Evolutionary conservation across 352 stramenopile genomes (phyloP).

Genomic region (Pythium dissimile): DNA sequence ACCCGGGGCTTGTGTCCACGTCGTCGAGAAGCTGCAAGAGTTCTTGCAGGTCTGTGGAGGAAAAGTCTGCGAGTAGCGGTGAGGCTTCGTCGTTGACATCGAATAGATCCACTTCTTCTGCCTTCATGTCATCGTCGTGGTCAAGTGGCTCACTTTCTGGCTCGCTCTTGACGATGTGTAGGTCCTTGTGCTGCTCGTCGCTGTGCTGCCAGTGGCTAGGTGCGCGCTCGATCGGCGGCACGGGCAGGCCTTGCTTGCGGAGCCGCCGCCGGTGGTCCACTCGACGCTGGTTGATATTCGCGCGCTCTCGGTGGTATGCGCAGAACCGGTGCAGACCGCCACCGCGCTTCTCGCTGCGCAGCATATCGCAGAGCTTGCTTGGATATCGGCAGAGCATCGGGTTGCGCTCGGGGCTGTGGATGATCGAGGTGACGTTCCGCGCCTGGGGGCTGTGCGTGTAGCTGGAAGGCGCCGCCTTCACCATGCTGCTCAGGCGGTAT

Average conservation of each 20-base stretch:
- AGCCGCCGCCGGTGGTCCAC: conserved; percentile 23
- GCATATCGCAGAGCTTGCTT: conserved; percentile 32
- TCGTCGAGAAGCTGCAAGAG: conserved; percentile 14
- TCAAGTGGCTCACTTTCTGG: background rate
- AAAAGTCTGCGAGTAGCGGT: conserved; percentile 11
- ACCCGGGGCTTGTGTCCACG: background rate
- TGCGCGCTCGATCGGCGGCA: conserved; percentile 11
- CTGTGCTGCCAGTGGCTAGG: conserved; percentile 11
- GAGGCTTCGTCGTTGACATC: background rate
- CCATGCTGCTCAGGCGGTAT: background rate
- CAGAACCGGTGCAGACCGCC: conserved; percentile 29
- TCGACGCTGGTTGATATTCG: conserved; percentile 29
- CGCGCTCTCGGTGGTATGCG: conserved; percentile 26
- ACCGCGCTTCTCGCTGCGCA: conserved; percentile 25
- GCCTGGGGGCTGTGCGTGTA: background rate
- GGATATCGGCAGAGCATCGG: conserved; percentile 26
- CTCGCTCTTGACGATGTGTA: background rate
- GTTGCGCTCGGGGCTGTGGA: conserved; percentile 17
- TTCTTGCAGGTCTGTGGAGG: conserved; percentile 11
- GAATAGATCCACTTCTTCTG: conserved; percentile 4
- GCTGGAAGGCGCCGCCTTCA: background rate
- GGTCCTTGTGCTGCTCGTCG: background rate
- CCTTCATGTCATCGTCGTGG: background rate
- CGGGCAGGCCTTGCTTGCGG: conserved; percentile 10
- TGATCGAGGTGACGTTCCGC: conserved; percentile 10